Base-by-base conservation (phyloP, 75 land plant genomes). In the Gnetum montanum region DNA sequence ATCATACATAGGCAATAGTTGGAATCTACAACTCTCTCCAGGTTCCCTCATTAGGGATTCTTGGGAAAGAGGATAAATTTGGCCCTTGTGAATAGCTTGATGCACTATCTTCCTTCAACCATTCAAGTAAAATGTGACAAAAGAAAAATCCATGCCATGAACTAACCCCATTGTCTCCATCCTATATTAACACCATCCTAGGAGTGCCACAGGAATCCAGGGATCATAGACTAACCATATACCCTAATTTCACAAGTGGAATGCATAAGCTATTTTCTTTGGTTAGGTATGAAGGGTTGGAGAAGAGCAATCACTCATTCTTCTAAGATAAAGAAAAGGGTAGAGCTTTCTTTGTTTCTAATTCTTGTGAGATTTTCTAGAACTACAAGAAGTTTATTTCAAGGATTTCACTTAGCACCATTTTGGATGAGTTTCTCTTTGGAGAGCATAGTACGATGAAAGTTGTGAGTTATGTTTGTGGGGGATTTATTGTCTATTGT, bases 21-120 rank as follows among this genome's bases (percentile, higher is more conserved):
- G 10, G 37, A 35, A 10, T 35, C 37, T 6, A 35, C 37, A 35
- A 35, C 5, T 35, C 10, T 35, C 37, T 6, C 10, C 5, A 10
- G 38, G 38, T 62, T 48, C 28, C 31, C 23, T 35, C 57, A 31
- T 50, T 29, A 50, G 51, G 29, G 56, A 54, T 64, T 58, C 35
- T 7, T 52, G 18, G 36, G 65, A 40, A 63, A 63, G 15, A 27
- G 49, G 59, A 64, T 64, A 51, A 63, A 63, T 48, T 56, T 64
- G 49, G 67, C 67, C 59, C 60, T 57, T 65, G 43, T 38, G 52
- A 57, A 65, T 46, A 65, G 36, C 52, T 48, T 57, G 26, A 57
- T 65, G 50, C 37, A 65, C 37, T 27, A 57, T 59, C 48, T 44
- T 23, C 61, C 30, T 59, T 45, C 47, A 59, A 43, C 61, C 49